Evolutionary conservation across 129 eudicot species (phyloP).

Genomic region (Chrysanthemum makinoi): DNA sequence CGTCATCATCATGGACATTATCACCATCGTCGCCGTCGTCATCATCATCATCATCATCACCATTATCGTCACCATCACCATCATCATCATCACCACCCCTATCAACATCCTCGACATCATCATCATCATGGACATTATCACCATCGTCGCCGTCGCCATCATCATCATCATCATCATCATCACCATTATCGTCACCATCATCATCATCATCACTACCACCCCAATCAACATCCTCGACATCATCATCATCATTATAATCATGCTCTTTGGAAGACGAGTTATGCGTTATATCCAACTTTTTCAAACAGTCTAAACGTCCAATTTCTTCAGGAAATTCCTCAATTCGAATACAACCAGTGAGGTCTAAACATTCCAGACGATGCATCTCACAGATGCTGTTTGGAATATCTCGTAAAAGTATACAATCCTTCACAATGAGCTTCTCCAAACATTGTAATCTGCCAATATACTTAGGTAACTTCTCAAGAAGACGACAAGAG

Average conservation of each 20-base stretch:
- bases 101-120: too few species aligned
- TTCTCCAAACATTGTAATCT: neutral
- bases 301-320: slow-evolving; percentile 5
- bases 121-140: too few species aligned
- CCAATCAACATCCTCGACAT: too few species aligned
- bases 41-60: neutral
- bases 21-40: too few species aligned
- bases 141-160: too few species aligned
- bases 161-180: too few species aligned
- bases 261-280: slow-evolving; percentile 4
- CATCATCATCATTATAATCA: neutral
- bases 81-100: too few species aligned
- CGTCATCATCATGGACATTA: neutral
- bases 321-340: slow-evolving; percentile 14
- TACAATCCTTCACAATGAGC: too few species aligned
- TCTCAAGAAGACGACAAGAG: neutral
- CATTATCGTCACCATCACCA: too few species aligned
- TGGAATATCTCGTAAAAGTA: neutral
- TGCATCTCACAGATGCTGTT: too few species aligned
- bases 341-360: neutral
- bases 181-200: too few species aligned
- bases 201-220: too few species aligned
- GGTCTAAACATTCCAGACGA: neutral
- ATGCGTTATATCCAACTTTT: neutral
- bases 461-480: neutral